These are phyloP conservation scores for Trypanosoma scelopori DNA, from an alignment of 208 protist genomes.

Conservation along the genomic window DNA sequence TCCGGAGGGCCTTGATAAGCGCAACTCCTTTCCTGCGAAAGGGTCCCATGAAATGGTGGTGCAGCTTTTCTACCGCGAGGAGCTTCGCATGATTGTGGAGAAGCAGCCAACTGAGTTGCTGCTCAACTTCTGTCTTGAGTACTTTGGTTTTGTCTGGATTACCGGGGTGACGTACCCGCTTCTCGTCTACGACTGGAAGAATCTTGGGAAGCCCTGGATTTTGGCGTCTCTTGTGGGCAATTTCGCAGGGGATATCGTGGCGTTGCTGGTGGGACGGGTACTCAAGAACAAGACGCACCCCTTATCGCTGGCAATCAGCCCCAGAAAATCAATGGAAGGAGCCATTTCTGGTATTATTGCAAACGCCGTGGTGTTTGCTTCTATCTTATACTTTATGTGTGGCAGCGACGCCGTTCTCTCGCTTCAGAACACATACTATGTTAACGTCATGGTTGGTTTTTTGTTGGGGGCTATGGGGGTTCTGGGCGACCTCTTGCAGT, in stretches of 20 bases:
- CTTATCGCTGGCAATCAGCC: conserved; percentile 69
- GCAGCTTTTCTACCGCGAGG: conserved; percentile 51
- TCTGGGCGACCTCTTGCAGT: conserved; percentile 87
- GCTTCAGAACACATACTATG: conserved; percentile 35
- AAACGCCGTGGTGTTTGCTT: conserved; percentile 53
- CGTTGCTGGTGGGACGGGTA: conserved; percentile 59
- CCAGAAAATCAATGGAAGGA: conserved; percentile 90
- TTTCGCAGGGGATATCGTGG: conserved; percentile 80
- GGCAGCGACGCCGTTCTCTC: conserved; percentile 25
- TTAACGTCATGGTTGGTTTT: conserved; percentile 59
- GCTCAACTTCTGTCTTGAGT: conserved; percentile 82
- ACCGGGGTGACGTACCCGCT: conserved; percentile 50
- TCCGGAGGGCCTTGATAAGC: not conserved
- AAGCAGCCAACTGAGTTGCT: conserved; percentile 69
- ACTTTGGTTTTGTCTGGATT: conserved; percentile 83
- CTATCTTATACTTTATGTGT: conserved; percentile 34
- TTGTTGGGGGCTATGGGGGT: conserved; percentile 72
- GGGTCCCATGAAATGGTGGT: not conserved
- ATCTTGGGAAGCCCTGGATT: conserved; percentile 57
- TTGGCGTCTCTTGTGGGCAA: conserved; percentile 61
- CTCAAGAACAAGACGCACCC: conserved; percentile 37
- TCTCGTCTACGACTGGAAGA: conserved; percentile 50
- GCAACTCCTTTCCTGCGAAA: not conserved
- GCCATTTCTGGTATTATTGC: conserved; percentile 65
- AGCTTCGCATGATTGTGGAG: conserved; percentile 56